These are phyloP conservation scores for Pseudocercospora macadamiae DNA, from an alignment of 2,329 filamentous ascomycete species.

Conservation along the genomic window DNA sequence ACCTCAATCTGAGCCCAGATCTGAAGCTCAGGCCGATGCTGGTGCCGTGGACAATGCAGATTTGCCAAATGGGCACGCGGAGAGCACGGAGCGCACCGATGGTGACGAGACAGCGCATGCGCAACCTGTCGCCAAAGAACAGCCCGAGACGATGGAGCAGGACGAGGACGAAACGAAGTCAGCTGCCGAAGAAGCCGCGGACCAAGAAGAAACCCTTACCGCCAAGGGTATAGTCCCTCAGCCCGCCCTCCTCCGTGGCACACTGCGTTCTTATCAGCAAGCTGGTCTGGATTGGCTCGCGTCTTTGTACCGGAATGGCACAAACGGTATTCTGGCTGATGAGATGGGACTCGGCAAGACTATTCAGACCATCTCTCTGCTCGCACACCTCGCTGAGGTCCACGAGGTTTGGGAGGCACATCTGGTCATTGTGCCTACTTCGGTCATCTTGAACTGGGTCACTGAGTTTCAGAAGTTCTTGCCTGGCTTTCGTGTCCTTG, in stretches of 20 bases:
- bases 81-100: slow-evolving; percentile 35
- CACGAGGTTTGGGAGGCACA: slow-evolving; percentile 95
- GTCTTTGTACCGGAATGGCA: slow-evolving; percentile 85
- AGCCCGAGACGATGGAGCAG: slow-evolving; percentile 23
- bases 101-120: not conserved
- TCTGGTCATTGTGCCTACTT: slow-evolving; percentile 93
- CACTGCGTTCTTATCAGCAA: slow-evolving; percentile 92
- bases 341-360: slow-evolving; percentile 99
- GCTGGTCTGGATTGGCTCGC: slow-evolving; percentile 97
- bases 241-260: slow-evolving; percentile 78
- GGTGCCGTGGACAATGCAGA: slow-evolving; percentile 13
- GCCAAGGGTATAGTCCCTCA: slow-evolving; percentile 46
- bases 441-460: slow-evolving; percentile 99
- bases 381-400: slow-evolving; percentile 88
- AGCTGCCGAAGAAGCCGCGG: not conserved
- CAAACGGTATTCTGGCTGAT: slow-evolving; percentile 94
- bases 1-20: slow-evolving; percentile 25
- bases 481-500: slow-evolving; percentile 95
- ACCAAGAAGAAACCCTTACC: not conserved
- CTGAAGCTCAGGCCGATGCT: slow-evolving; percentile 21
- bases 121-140: not conserved
- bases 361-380: slow-evolving; percentile 92
- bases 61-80: slow-evolving; percentile 13
- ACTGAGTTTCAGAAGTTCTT: slow-evolving; percentile 99
- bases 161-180: too few relatives aligned